Base-by-base conservation (phyloP, 352 stramenopile species). In the Phytophthora sp. region DNA sequence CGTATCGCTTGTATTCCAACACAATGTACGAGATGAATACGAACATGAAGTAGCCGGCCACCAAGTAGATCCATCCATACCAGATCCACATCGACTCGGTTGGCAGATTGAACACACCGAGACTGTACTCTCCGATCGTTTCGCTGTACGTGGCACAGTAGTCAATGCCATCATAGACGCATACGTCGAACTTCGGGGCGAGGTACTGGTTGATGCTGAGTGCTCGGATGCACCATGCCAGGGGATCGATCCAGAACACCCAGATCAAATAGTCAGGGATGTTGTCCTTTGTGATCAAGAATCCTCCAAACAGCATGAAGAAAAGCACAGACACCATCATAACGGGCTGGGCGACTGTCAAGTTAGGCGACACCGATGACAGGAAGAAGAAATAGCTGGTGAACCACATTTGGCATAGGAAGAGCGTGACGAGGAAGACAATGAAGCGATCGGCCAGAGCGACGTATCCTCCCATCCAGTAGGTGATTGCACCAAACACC, bases 391-490 rank as follows among this genome's bases (percentile, higher is more conserved):
- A 89, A 41, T 76, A 91, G 41, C 72, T 73, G 18, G 74, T 80
- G 65, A 92, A 91, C 59, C 71, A 79, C 57, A 93, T 77, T 17
- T 92, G 82, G 30, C 71, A 82, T 31, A 92, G 31, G 54, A 93
- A 82, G 2, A 92, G 68, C 24, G 77, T 82, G 27, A 84, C 3
- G 2, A 91, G 37, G 55, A 93, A 95, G 15, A 86, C 61, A 10
- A 84, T 5, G 58, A 89, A 95, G 9, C 68, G 62, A 7, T 54
- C 69, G 0, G 52, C 69, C 4, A 69, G 28, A 1, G 53, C 56
- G 1, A 85, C 76, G 41, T 96, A n/a, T 12, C 90, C 92, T 43
- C 91, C 78, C 65, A 97, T 89, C 77, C 85, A 97, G 68, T 97
- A 97, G 1, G 96, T 63, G 27, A 96, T 71, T 3, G 76, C 86